Conservation (phyloP, 495 filamentous ascomycete genomes). For the Sordaria brevicollis region DNA sequence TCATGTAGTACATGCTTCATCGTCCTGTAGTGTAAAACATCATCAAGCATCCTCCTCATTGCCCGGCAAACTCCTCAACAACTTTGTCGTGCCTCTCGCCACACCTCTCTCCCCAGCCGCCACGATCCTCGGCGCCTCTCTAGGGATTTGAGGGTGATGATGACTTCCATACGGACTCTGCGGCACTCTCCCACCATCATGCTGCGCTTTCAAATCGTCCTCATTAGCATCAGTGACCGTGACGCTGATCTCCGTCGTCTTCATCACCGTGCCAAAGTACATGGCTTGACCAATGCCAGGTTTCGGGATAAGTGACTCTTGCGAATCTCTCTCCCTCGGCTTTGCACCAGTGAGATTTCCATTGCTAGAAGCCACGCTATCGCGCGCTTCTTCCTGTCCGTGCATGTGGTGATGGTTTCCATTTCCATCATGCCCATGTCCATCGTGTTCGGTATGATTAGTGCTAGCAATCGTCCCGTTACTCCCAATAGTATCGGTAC, state of each 20-base stretch:
- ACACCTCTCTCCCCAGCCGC: neutral
- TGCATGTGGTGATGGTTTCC: neutral
- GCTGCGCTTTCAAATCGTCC: neutral
- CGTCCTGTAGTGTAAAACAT: too few species aligned
- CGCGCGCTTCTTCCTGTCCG: neutral
- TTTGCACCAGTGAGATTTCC: neutral
- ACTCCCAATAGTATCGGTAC: neutral
- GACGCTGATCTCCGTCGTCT: constrained; percentile 21
- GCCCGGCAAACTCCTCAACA: neutral
- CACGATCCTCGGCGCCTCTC: neutral
- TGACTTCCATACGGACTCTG: neutral
- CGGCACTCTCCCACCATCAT: neutral
- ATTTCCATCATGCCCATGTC: neutral
- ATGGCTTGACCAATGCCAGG: neutral
- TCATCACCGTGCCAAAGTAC: constrained; percentile 8
- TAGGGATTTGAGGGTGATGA: neutral
- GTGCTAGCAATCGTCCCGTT: neutral
- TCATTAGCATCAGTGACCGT: constrained; percentile 6
- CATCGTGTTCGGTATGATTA: too few species aligned
- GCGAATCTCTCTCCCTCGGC: constrained; percentile 4
- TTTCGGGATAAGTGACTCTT: neutral
- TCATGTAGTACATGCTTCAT: neutral
- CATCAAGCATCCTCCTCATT: neutral
- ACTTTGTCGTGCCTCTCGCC: neutral
- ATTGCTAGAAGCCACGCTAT: neutral